These are phyloP conservation scores for Lodderomyces parapsilosis DNA, from an alignment of 1,139 yeast species.

Conservation along the genomic window DNA sequence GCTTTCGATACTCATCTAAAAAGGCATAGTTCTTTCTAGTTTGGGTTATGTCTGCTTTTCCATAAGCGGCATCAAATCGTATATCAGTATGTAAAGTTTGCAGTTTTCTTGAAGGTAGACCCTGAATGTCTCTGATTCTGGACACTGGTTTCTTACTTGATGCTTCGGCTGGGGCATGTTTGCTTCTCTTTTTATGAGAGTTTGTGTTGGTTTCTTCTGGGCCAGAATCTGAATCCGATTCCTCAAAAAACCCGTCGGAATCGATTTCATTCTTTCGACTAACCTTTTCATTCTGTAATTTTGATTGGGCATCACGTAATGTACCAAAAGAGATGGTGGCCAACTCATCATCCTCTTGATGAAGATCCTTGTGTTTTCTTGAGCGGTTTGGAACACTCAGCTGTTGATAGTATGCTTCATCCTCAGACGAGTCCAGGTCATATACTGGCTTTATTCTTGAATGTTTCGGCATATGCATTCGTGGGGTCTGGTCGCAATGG, in stretches of 20 bases:
- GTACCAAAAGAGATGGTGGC: constrained; percentile 55
- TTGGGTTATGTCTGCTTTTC: constrained; percentile 68
- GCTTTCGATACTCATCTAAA: constrained; percentile 77
- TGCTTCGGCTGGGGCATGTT: constrained; percentile 80
- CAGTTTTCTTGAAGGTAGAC: constrained; percentile 48
- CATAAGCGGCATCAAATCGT: constrained; percentile 86
- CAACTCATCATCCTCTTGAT: constrained; percentile 22
- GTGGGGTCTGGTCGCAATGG: no score
- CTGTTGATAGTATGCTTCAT: constrained; percentile 15
- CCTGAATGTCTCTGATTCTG: constrained; percentile 71
- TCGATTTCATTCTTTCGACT: constrained; percentile 10
- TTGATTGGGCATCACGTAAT: constrained; percentile 54
- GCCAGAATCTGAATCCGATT: constrained; percentile 16
- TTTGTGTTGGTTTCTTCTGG: constrained; percentile 17
- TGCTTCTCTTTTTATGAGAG: constrained; percentile 38
- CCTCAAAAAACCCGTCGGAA: constrained; percentile 11
- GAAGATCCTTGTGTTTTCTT: constrained; percentile 14
- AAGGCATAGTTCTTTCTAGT: constrained; percentile 79
- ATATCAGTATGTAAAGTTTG: constrained; percentile 66
- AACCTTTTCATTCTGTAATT: constrained; percentile 29
- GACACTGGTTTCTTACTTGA: constrained; percentile 75
- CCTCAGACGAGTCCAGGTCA: constrained; percentile 19
- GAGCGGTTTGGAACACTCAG: neutral
- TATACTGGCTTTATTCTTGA: constrained; percentile 18
- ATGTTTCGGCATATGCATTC: constrained; percentile 10